phyloP scores from a whole-genome alignment of 2,329 filamentous ascomycete species.

The Cercospora beticola region DNA sequence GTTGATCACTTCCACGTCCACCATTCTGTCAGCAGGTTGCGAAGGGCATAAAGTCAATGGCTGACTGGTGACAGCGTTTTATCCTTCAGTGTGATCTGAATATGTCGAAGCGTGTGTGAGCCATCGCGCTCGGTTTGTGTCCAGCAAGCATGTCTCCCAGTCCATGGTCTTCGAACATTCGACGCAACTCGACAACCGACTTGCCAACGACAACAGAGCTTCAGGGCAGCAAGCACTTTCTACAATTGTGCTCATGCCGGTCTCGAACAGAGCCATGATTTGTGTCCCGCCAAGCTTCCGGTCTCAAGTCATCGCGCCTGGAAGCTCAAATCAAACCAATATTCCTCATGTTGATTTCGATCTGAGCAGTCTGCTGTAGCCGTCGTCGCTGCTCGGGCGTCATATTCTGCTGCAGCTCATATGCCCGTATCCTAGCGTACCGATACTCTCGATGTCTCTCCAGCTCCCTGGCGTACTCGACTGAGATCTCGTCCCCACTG shows the following conservation, averaged over 20 bases:
- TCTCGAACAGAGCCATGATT: background rate
- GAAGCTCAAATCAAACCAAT: background rate
- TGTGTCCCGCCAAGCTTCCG: background rate
- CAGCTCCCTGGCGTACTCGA: slow-evolving; percentile 2
- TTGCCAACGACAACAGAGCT: background rate
- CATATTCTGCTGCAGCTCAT: background rate
- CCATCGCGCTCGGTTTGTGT: background rate
- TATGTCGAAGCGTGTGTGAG: background rate
- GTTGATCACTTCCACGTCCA: too few species aligned
- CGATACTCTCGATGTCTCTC: slow-evolving; percentile 7
- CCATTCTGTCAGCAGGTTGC: too few species aligned
- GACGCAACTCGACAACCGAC: background rate
- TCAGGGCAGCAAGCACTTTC: background rate
- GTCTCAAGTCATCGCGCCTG: background rate
- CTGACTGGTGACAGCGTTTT: background rate
- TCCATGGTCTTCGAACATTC: background rate
- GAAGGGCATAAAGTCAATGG: background rate
- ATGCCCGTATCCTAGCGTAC: background rate
- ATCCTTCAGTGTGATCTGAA: background rate
- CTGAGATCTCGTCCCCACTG: background rate
- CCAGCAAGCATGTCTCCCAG: background rate
- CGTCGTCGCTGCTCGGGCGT: background rate
- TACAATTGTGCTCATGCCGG: background rate
- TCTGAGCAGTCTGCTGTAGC: background rate
- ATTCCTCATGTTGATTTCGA: slow-evolving; percentile 1